A percentile compares a stretch with the other conserved stretches of the same genome.
Conservation (phyloP, 192 early-diverging fungal species). For the Rhizoclosmatium globosum region DNA sequence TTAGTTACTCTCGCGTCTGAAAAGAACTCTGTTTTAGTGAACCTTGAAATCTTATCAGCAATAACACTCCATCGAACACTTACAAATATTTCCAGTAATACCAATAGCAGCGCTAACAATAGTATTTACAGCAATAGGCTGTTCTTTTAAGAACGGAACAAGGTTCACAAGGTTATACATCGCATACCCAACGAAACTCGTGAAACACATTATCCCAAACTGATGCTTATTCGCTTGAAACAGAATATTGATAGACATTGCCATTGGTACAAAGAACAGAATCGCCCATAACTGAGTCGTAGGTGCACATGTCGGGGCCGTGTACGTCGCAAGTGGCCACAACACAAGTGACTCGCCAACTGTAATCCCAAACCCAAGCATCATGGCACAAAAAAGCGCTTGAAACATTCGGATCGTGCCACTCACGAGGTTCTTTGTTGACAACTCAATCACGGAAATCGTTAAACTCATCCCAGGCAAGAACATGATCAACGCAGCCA, state of each 20-base stretch:
- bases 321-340: not conserved
- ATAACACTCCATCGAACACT: not conserved
- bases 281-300: constrained; percentile 57
- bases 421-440: constrained; percentile 85
- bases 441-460: constrained; percentile 85
- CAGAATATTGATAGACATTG: constrained; percentile 62
- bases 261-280: constrained; percentile 63
- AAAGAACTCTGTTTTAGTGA: too few relatives aligned
- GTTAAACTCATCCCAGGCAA: constrained; percentile 80
- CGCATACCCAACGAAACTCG: constrained; percentile 74
- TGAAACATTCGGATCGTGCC: constrained; percentile 83
- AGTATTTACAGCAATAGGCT: constrained; percentile 51
- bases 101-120: constrained; percentile 82
- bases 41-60: too few relatives aligned
- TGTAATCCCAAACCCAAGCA: constrained; percentile 53
- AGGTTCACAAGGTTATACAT: constrained; percentile 67
- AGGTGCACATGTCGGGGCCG: not conserved
- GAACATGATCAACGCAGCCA: constrained; percentile 46
- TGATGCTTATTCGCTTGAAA: constrained; percentile 63
- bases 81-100: constrained; percentile 72
- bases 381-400: constrained; percentile 79
- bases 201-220: constrained; percentile 73
- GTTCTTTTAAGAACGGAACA: constrained; percentile 56
- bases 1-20: constrained; percentile 72
- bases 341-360: constrained; percentile 38